A percentile compares a stretch with the other conserved stretches of the same genome.
phyloP scores from a whole-genome alignment of 2,329 filamentous ascomycete species.

The Corinectria fuckeliana region DNA sequence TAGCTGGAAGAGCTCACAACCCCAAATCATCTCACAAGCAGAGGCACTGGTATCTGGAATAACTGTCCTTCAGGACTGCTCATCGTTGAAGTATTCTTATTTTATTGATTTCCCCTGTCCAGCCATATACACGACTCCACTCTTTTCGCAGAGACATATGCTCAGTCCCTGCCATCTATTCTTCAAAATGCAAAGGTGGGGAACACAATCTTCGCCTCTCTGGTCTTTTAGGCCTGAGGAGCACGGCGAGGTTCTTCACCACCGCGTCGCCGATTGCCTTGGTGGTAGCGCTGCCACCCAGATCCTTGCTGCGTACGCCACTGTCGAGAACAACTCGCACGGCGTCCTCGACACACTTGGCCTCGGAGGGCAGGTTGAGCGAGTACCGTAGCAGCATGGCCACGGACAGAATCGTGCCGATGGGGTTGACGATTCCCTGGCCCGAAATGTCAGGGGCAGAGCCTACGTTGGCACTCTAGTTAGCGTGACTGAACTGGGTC shows the following conservation, averaged over 20 bases:
- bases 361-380: conserved; percentile 77
- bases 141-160: neutral
- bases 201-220: neutral
- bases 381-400: conserved; percentile 98
- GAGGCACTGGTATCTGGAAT: neutral
- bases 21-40: neutral
- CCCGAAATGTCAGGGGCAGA: conserved; percentile 75
- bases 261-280: conserved; percentile 79
- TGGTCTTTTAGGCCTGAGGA: conserved; percentile 55
- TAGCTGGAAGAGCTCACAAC: neutral
- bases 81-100: neutral
- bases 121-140: neutral
- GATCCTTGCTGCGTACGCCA: conserved; percentile 81
- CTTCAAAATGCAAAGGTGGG: conserved; percentile 8
- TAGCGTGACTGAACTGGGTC: neutral
- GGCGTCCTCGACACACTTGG: conserved; percentile 79
- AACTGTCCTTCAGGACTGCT: neutral
- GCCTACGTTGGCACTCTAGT: conserved; percentile 13
- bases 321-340: conserved; percentile 81
- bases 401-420: conserved; percentile 89
- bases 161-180: neutral
- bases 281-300: conserved; percentile 79
- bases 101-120: neutral
- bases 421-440: conserved; percentile 85
- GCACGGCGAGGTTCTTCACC: conserved; percentile 70